These are phyloP conservation scores for Atalantia buxifolia DNA, from an alignment of 345 rosid genomes.

Conservation along the genomic window DNA sequence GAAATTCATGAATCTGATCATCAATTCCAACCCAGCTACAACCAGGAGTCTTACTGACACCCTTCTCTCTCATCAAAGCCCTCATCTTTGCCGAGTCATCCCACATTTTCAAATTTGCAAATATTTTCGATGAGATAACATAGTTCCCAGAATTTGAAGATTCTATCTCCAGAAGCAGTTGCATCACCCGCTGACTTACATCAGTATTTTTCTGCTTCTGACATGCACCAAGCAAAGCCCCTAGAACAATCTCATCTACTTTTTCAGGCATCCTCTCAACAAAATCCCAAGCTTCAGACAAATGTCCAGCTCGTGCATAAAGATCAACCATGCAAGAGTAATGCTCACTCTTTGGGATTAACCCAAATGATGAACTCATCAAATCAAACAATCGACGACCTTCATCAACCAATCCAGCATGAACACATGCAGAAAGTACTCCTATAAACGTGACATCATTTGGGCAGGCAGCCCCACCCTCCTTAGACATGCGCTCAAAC, in stretches of 20 bases:
- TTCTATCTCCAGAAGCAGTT: slow-evolving; percentile 52
- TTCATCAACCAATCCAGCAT: slow-evolving; percentile 72
- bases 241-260: slow-evolving; percentile 68
- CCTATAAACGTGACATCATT: slow-evolving; percentile 73
- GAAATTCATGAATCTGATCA: slow-evolving; percentile 57
- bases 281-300: slow-evolving; percentile 82
- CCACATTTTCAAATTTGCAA: slow-evolving; percentile 69
- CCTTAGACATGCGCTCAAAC: slow-evolving; percentile 49
- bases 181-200: slow-evolving; percentile 51
- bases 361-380: slow-evolving; percentile 62
- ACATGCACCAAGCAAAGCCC: slow-evolving; percentile 86
- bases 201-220: slow-evolving; percentile 51
- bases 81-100: slow-evolving; percentile 74
- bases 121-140: slow-evolving; percentile 71
- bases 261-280: slow-evolving; percentile 73
- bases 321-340: slow-evolving; percentile 90
- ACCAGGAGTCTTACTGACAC: slow-evolving; percentile 74
- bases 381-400: slow-evolving; percentile 55
- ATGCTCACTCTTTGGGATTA: slow-evolving; percentile 82
- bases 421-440: slow-evolving; percentile 89
- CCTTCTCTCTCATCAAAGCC: slow-evolving; percentile 62
- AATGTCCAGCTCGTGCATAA: slow-evolving; percentile 66
- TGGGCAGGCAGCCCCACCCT: slow-evolving; percentile 41
- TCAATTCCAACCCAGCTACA: slow-evolving; percentile 83
- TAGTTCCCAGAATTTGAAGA: slow-evolving; percentile 81